Conservation (phyloP, 495 filamentous ascomycete genomes). For the Venustampulla echinocandica region DNA sequence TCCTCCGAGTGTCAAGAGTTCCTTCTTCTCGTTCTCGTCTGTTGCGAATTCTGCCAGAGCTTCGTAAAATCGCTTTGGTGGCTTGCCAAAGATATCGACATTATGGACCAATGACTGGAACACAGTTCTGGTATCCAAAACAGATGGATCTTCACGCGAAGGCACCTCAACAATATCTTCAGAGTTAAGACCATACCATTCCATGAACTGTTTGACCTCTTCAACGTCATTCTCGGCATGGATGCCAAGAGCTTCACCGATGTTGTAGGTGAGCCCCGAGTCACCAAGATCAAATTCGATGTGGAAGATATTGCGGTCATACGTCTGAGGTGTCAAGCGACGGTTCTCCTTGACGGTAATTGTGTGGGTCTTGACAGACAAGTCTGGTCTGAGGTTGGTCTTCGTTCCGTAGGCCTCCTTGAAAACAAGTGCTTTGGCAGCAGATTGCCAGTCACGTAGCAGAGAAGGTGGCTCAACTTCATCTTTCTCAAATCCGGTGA, state of each 20-base stretch:
- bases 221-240: slow-evolving; percentile 83
- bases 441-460: slow-evolving; percentile 68
- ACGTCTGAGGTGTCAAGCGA: slow-evolving; percentile 75
- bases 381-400: slow-evolving; percentile 69
- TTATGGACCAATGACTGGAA: slow-evolving; percentile 91
- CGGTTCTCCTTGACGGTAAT: slow-evolving; percentile 93
- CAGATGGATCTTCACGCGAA: slow-evolving; percentile 66
- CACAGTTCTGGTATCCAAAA: slow-evolving; percentile 84
- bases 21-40: slow-evolving; percentile 72
- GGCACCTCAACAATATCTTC: slow-evolving; percentile 84
- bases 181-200: slow-evolving; percentile 74
- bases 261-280: slow-evolving; percentile 88
- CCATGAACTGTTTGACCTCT: slow-evolving; percentile 77
- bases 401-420: slow-evolving; percentile 85
- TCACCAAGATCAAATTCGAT: slow-evolving; percentile 94
- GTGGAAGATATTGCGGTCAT: slow-evolving; percentile 99
- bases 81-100: slow-evolving; percentile 92
- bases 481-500: slow-evolving; percentile 68
- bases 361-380: slow-evolving; percentile 74
- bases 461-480: slow-evolving; percentile 57
- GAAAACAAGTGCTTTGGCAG: slow-evolving; percentile 82
- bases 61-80: slow-evolving; percentile 96
- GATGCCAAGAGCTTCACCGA: slow-evolving; percentile 96
- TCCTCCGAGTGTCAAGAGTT: slow-evolving; percentile 65
- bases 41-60: slow-evolving; percentile 77